Percentiles rank a stretch among this genome's conserved stretches.
Evolutionary conservation across 2,329 filamentous ascomycete species (phyloP).

Genomic region (Exserohilum rostratum): DNA sequence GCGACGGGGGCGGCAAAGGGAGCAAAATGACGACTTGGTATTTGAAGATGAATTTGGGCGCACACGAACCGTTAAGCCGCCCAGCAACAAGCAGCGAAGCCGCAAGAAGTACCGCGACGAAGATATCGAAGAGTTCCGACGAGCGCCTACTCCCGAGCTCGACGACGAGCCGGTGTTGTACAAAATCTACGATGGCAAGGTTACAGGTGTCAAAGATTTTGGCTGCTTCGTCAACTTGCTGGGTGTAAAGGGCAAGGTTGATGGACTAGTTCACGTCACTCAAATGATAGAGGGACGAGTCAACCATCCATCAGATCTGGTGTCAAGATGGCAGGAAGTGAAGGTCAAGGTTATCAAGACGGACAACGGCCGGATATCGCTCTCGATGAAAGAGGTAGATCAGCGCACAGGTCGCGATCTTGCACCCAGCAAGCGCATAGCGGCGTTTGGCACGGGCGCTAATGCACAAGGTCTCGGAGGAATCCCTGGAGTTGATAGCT

Average conservation of each 20-base stretch:
- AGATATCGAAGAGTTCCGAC: constrained; percentile 66
- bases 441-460: constrained; percentile 71
- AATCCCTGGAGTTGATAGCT: constrained; percentile 53
- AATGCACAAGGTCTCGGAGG: constrained; percentile 84
- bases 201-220: constrained; percentile 94
- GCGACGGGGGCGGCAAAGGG: constrained; percentile 49
- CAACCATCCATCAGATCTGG: constrained; percentile 87
- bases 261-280: constrained; percentile 92
- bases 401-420: constrained; percentile 86
- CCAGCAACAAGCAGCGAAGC: constrained; percentile 51
- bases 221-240: constrained; percentile 93
- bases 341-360: constrained; percentile 93
- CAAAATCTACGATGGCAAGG: constrained; percentile 88
- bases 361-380: constrained; percentile 77
- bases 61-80: constrained; percentile 47
- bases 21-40: constrained; percentile 58
- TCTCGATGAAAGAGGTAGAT: constrained; percentile 98
- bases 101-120: constrained; percentile 44
- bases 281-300: constrained; percentile 85
- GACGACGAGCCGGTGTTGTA: constrained; percentile 81
- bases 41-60: constrained; percentile 66
- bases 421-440: constrained; percentile 75
- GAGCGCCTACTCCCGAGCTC: constrained; percentile 72
- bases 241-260: constrained; percentile 84
- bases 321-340: constrained; percentile 79